Base-by-base conservation (phyloP, 208 protist species). In the Zelonia costaricensis region DNA sequence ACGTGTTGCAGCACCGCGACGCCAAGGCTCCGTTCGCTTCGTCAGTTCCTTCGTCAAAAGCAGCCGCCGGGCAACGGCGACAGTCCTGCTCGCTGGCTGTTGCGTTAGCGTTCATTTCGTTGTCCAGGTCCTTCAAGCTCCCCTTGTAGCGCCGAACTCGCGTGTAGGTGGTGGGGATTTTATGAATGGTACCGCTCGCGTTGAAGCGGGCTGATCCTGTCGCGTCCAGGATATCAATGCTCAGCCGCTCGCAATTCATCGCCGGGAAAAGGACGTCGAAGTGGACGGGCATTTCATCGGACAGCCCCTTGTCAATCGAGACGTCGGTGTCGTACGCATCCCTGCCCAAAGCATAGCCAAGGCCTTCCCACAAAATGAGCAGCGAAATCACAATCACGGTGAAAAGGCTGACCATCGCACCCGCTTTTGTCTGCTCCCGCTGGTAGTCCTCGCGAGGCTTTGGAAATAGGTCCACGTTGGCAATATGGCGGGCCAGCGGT, bases 251-350 rank as follows among this genome's bases (percentile, higher is more conserved):
- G 53, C 91, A 96, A 1, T 43, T 46, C 6, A 88, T 63, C 18
- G 47, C 51, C 0, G 86, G 86, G 49, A 96, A 94, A 23, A 72
- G 73, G 18, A 96, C 79, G 46, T 96, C 84, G 18, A 96, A 70
- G 49, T 96, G 76, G 10, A 96, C 70, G 1, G 51, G 45, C 60
- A 94, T 79, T 47, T 86, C 65, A 13, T 76, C 69, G 15, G 67
- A 56, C 39, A 66, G 33, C 18, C 47, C 65, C 12, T 63, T 72
- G 58, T 93, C 88, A 25, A 94, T 70, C 10, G 77, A 76, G 6
- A 94, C 64, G 39, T 86, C 77, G 1, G 82, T 87, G 49, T 53
- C 47, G 54, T 91, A 88, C 13, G 84, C 79, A 59, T 91, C 70
- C 2, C 80, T 39, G 5, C 88, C 84, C 8, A 66, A 16, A 38